Base-by-base conservation (phyloP, 1,284 basidiomycete species). In the Omphalotus olearius region DNA sequence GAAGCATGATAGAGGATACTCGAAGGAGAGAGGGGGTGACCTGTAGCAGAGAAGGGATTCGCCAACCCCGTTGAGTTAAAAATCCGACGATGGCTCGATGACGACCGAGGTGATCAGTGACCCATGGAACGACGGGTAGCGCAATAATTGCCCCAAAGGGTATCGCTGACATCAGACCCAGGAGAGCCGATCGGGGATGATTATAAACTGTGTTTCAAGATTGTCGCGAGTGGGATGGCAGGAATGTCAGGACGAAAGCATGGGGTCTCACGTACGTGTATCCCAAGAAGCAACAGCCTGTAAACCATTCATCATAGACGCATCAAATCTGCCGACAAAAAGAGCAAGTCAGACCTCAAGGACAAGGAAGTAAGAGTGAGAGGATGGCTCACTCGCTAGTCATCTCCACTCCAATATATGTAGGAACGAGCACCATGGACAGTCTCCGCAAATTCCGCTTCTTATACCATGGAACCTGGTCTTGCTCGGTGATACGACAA, bases 381-480 rank as follows among this genome's bases (percentile, higher is more conserved):
- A 26, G 48, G 30, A n/a, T 38, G 17, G 64, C 75, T 56, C 53
- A 74, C 78, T 80, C 80, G 60, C 73, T 77, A 1, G 80, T 82
- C 76, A 80, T 79, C 60, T 83, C 79, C 13, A 80, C 79, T 18
- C 78, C 80, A 30, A 83, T 74, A 59, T 78, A 81, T 39, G 80
- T 79, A 26, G 79, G 79, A 56, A 80, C 67, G 61, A 82, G 69
- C 48, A 81, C 50, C 26, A 81, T 53, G 62, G 82, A 78, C 44
- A 80, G 55, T 7, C 68, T 40, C 25, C 78, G 65, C 53, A 82
- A 60, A 54, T 80, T 80, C 2, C 66, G 76, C 57, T 81, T 82
- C 52, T 60, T 63, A 61, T 80, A 81, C 80, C 80, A 83, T 43
- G 78, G 78, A 9, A 67, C 68, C 36, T 63, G 68, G 57, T 83